Conservation (phyloP, 202 grass and related monocot genomes). For the Elaeis oleifera region DNA sequence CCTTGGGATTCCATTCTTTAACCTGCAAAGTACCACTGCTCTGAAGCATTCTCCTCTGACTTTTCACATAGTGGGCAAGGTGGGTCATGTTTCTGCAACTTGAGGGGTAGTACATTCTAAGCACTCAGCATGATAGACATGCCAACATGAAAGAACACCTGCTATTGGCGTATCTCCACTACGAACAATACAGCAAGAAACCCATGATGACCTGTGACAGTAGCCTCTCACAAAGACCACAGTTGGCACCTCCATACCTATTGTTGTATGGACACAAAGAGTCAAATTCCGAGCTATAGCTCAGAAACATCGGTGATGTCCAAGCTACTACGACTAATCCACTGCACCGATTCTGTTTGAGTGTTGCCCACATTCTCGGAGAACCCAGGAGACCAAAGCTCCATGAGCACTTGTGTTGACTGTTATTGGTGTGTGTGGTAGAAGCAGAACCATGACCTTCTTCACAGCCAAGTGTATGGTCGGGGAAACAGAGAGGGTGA, state of each 20-base stretch:
- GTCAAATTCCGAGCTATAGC: slow-evolving; percentile 23
- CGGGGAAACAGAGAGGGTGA: slow-evolving; percentile 50
- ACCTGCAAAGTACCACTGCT: slow-evolving; percentile 61
- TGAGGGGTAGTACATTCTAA: slow-evolving; percentile 56
- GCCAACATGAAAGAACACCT: slow-evolving; percentile 61
- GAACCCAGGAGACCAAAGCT: slow-evolving; percentile 21
- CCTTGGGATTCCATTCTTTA: slow-evolving; percentile 51
- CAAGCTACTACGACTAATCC: slow-evolving; percentile 40
- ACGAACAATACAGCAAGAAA: slow-evolving; percentile 46
- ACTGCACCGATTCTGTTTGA: slow-evolving; percentile 31
- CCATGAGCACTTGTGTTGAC: slow-evolving; percentile 16
- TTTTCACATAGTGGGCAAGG: slow-evolving; percentile 67
- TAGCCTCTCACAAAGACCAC: slow-evolving; percentile 47
- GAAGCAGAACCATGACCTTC: slow-evolving; percentile 20
- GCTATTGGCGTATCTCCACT: slow-evolving; percentile 55
- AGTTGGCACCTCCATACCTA: slow-evolving; percentile 36
- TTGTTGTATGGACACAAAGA: slow-evolving; percentile 14
- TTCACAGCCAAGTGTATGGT: slow-evolving; percentile 32
- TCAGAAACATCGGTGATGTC: slow-evolving; percentile 47
- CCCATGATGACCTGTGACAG: slow-evolving; percentile 64
- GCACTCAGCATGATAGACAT: slow-evolving; percentile 78
- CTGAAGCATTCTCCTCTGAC: slow-evolving; percentile 31
- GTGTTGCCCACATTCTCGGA: slow-evolving; percentile 20
- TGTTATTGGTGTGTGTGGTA: slow-evolving; percentile 20
- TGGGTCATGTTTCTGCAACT: slow-evolving; percentile 57